Percentiles rank a stretch among this genome's conserved stretches.
Evolutionary conservation across 441 rosid genomes (phyloP).

Genomic region (Monsonia emarginata): DNA sequence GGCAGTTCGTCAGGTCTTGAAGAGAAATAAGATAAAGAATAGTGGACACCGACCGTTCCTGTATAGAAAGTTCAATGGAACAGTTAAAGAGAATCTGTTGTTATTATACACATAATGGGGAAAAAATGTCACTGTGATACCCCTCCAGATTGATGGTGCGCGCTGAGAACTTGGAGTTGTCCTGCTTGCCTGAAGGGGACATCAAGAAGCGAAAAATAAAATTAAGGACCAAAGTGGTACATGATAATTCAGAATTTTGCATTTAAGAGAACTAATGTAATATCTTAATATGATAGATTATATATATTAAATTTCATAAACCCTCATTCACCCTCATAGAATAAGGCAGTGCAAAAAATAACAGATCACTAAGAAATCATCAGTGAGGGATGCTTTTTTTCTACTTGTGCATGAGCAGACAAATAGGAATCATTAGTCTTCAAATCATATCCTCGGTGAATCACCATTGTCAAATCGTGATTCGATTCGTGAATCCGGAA

Average conservation of each 20-base stretch:
- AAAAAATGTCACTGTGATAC: conserved; percentile 23
- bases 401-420: background rate
- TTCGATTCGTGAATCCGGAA: too few species aligned
- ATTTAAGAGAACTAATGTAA: background rate
- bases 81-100: background rate
- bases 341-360: background rate
- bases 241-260: background rate
- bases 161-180: conserved; percentile 82
- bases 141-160: conserved; percentile 98
- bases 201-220: conserved; percentile 18
- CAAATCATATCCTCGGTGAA: background rate
- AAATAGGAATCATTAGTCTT: background rate
- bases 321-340: background rate
- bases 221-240: background rate
- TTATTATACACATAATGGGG: conserved; percentile 5
- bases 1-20: conserved; percentile 95
- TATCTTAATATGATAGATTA: background rate
- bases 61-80: conserved; percentile 6
- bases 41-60: conserved; percentile 89
- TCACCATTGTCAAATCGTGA: too few species aligned
- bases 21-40: conserved; percentile 94
- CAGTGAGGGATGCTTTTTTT: background rate
- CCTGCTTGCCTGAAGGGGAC: conserved; percentile 51
- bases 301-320: background rate
- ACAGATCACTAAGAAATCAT: too few species aligned